Conservation (phyloP, 495 filamentous ascomycete species). For the Penicillium salamii region DNA sequence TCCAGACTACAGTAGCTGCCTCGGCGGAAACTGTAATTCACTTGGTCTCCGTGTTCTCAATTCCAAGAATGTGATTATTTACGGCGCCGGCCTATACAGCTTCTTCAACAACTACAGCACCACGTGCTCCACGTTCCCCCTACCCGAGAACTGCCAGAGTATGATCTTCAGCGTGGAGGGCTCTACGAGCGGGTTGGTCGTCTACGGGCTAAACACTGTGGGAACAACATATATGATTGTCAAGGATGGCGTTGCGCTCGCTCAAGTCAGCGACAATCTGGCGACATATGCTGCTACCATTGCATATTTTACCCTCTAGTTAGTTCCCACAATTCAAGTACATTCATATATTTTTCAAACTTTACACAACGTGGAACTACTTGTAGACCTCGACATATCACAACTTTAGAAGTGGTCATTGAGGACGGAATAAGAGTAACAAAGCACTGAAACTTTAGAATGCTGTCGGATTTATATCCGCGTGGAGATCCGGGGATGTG, state of each 20-base stretch:
- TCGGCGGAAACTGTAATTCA: slow-evolving; percentile 54
- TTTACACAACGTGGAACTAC: no score
- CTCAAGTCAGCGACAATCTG: slow-evolving; percentile 50
- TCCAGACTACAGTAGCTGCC: slow-evolving; percentile 54
- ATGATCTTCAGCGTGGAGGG: slow-evolving; percentile 58
- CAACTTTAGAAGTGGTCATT: no score
- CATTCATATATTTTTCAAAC: no score
- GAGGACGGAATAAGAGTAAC: no score
- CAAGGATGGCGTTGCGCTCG: slow-evolving; percentile 48
- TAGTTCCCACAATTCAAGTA: no score
- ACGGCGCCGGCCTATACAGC: slow-evolving; percentile 71
- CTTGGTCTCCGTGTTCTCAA: slow-evolving; percentile 66
- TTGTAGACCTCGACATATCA: no score
- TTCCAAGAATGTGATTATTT: slow-evolving; percentile 57
- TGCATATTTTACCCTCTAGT: slow-evolving; percentile 40
- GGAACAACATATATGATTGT: slow-evolving; percentile 45
- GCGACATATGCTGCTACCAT: slow-evolving; percentile 54
- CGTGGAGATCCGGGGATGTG: slow-evolving; percentile 9
- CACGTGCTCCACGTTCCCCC: slow-evolving; percentile 44
- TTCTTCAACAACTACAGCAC: slow-evolving; percentile 66
- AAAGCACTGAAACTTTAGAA: not conserved
- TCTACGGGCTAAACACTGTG: slow-evolving; percentile 53
- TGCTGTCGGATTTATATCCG: slow-evolving; percentile 12
- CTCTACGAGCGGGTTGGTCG: slow-evolving; percentile 24
- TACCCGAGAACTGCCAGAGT: slow-evolving; percentile 55